Evolutionary conservation across 2,329 filamentous ascomycete genomes (phyloP), one percentile per base, ranked within the genome.

Genomic region (Ilyonectria sp.): DNA sequence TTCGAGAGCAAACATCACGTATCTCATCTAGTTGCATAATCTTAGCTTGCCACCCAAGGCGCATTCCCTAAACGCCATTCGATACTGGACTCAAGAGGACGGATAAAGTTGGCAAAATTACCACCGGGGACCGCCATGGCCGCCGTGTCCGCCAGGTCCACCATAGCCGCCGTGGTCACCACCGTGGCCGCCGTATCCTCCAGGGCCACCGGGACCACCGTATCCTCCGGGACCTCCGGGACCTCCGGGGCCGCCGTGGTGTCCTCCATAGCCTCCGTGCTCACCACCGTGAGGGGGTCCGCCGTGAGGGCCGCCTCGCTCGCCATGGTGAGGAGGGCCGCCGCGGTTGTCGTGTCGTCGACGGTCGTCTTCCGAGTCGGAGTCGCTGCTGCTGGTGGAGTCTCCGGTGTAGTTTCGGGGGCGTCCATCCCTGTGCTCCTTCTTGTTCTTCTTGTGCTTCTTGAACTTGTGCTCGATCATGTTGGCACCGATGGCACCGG

Each of bases 401-500:
- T 75, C 73, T 13, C 73, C 73, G 0, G 49, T 55, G 33, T 68
- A 67, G 1, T 46, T 68, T 26, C 73, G 63, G 19, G 71, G 17
- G 5, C 73, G 70, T 2, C 73, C 73, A 19, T 75, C 73, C 8
- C 49, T 53, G 60, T 75, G 73, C 6, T 75, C 47, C 53, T 66
- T 73, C 60, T 53, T 75, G 73, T 75, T 73, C 70, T 74, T 74
- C n/a, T 67, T 75, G 60, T 75, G 67, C 53, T 75, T 75, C 68
- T 78, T 77, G 67, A 79, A 76, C 73, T 78, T 78, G 74, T 82
- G 74, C 74, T 83, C 83, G 21, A 87, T 60, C 58, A 83, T 69
- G 68, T 87, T 87, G 4, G 86, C 86, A 4, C 82, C 84, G 40
- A 87, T 79, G 1, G 86, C 86, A 43, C 86, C 86, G 11, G 81